Base-by-base conservation (phyloP, 345 rosid species). In the Chamaenerion angustifolium region DNA sequence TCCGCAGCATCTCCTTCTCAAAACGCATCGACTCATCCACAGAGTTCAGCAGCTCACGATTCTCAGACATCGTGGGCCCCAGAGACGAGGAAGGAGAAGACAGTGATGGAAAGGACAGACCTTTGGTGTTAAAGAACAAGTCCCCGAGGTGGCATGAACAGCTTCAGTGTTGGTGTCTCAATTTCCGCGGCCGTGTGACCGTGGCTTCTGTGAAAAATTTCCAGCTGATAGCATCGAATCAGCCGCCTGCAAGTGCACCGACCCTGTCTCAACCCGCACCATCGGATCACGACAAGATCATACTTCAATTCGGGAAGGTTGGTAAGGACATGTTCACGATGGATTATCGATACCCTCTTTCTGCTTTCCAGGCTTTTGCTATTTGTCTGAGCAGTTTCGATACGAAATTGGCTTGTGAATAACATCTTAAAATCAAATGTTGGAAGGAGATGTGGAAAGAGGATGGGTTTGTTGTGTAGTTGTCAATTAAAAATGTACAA, bases 311-410 rank as follows among this genome's bases (percentile, higher is more conserved):
- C 49, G 95, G 95, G 16, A 86, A 90, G 70, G 92, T 90, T 11
- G 87, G 95, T 11, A 90, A 86, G 72, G 98, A 90, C 65, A 83
- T 90, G 88, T 90, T 90, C 66, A 90, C 95, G 0, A 90, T 90
- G 98, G 98, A 90, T 70, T 86, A 90, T 53, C 76, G 95, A 42
- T 90, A 86, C 49, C 98, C 98, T 3, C 67, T 90, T 13, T 90
- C 98, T 1, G 98, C 98, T 27, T 90, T 86, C 71, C 98, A 90
- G 61, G 95, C 98, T 2, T 90, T 90, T 58, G 95, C 98, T 0
- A 81, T 90, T 44, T 90, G 98, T 73, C 73, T 90, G 73, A 90
- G 98, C 82, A 86, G 98, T 94, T 90, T 90, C 64, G 98, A 90
- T 73, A 90, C 95, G 25, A 90, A 90, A 74, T 61, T 90, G 65